Evolutionary conservation across 805 yeast genomes (phyloP), one percentile per base, ranked within the genome.

Genomic region (Groenewaldozyma tartarivorans): DNA sequence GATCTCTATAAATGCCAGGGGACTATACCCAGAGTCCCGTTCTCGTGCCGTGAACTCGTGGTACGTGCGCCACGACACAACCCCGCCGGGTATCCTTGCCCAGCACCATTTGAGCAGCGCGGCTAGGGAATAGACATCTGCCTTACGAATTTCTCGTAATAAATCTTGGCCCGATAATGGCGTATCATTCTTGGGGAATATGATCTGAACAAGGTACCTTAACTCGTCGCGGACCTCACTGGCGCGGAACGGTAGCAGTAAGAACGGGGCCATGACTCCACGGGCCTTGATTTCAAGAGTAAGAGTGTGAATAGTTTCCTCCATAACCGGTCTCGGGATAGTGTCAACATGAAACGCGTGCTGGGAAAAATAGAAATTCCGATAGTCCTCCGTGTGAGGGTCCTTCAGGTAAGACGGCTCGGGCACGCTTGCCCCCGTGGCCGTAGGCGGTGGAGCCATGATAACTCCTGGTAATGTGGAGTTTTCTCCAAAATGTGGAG

Each of bases 11-110:
- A 87, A 87, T 0, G 95, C 84, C 46, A 72, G 74, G 31, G 67
- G 67, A 33, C 50, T 48, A 55, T 86, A 95, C 38, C 72, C 64
- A 18, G 71, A 65, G 30, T 38, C 40, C 9, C 40, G 35, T 15
- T 27, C 30, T 49, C 72, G 78, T 13, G 13, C 13, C 7, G 13
- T 13, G 57, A 81, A 87, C 42, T 78, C 75, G 20, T 77, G 66
- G 58, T 87, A 87, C 0, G 85, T 76, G 41, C 79, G 81, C 94
- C 95, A 86, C 0, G 95, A 92, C 34, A 87, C 77, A 22, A 87
- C 69, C 48, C 87, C 85, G 45, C 75, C 73, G 42, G 79, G 80
- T 17, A 88, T 61, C 44, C 96, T 67, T 45, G 88, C 75, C 96
- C 96, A 87, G 35, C 85, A 66, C 61, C 83, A 87, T 56, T 85